A percentile compares a stretch with the other conserved stretches of the same genome.
phyloP scores from a whole-genome alignment of 768 basidiomycete genomes.

The Panellus pusillus region DNA sequence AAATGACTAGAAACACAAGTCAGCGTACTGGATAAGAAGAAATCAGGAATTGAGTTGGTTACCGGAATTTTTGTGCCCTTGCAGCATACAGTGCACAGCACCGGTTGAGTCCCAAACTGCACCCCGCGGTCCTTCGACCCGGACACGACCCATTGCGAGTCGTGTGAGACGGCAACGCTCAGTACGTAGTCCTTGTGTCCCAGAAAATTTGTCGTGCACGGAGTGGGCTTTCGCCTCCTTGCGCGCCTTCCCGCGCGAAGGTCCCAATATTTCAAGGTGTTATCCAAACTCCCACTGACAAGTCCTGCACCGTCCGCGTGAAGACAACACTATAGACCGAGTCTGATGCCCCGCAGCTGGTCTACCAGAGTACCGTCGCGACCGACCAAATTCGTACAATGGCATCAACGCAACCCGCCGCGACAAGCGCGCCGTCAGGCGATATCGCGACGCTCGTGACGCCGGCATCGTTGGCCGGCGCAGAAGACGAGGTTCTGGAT shows the following conservation, averaged over 20 bases:
- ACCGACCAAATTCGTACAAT: constrained; percentile 72
- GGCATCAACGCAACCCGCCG: constrained; percentile 49
- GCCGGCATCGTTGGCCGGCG: constrained; percentile 40
- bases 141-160: constrained; percentile 92
- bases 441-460: constrained; percentile 67
- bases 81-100: constrained; percentile 90
- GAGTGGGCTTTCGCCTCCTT: constrained; percentile 40
- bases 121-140: constrained; percentile 95
- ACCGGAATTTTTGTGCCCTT: constrained; percentile 64
- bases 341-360: constrained; percentile 78
- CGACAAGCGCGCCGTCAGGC: constrained; percentile 55
- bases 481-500: constrained; percentile 1
- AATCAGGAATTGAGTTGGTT: constrained; percentile 24
- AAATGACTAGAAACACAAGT: constrained; percentile 38
- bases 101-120: constrained; percentile 81
- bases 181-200: constrained; percentile 63
- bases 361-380: constrained; percentile 59
- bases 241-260: constrained; percentile 55
- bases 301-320: constrained; percentile 90
- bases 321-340: constrained; percentile 91
- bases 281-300: constrained; percentile 90
- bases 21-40: neutral
- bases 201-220: constrained; percentile 69
- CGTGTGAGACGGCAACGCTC: constrained; percentile 66
- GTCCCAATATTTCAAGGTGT: constrained; percentile 89